These are phyloP conservation scores for Amaranthus hypochondriacus DNA, from an alignment of 148 eudicot species.

Conservation along the genomic window DNA sequence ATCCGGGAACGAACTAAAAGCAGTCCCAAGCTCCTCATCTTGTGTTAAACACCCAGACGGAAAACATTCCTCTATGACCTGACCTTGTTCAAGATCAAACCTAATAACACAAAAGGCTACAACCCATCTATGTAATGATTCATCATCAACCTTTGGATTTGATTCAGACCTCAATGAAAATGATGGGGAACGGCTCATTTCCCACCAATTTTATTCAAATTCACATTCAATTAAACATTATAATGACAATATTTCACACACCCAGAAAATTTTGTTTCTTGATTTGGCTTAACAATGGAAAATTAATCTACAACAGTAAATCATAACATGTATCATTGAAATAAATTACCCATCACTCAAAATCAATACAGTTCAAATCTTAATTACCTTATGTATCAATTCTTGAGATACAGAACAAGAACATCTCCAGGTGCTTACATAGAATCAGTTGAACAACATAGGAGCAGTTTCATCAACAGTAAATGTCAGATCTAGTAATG, in stretches of 20 bases:
- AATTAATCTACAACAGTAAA: constrained; percentile 19
- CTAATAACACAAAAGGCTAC: constrained; percentile 81
- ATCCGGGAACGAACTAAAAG: constrained; percentile 92
- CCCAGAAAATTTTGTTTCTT: background rate
- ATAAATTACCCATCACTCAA: background rate
- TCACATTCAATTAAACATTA: constrained; percentile 27
- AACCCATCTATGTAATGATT: constrained; percentile 64
- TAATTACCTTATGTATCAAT: constrained; percentile 1
- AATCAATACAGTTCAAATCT: background rate
- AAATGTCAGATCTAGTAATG: background rate
- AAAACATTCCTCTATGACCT: constrained; percentile 85
- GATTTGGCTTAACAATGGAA: background rate
- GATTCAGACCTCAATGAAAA: constrained; percentile 61
- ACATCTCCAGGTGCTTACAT: background rate
- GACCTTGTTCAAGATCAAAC: constrained; percentile 97
- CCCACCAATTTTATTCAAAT: constrained; percentile 29
- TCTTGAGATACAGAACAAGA: background rate
- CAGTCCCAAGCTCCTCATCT: constrained; percentile 77
- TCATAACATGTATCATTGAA: background rate
- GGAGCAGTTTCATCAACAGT: background rate
- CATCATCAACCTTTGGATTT: constrained; percentile 46
- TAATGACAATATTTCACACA: constrained; percentile 25
- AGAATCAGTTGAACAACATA: background rate
- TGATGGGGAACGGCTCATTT: constrained; percentile 82
- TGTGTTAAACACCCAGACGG: constrained; percentile 65